Evolutionary conservation across 305 asterid species (phyloP), one percentile per base, ranked within the genome.

Genomic region (Solanum aculeatissimum): DNA sequence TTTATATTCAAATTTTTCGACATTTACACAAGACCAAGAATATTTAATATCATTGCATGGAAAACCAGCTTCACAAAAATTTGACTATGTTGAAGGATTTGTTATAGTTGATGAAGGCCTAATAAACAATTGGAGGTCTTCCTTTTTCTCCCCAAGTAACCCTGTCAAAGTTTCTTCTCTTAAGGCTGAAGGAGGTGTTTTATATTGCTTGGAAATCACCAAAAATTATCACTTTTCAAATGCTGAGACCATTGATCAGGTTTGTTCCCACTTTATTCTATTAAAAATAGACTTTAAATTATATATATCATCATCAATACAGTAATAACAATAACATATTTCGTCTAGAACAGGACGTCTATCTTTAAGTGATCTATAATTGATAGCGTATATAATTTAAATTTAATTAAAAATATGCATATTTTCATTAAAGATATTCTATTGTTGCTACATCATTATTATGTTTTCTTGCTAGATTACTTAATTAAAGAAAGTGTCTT

Each of bases 1-100:
- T 14, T 45, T 94, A 79, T 94, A 94, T 84, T 92, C 97, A 2
- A 89, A 89, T 85, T 93, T 94, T 83, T 42, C 94, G 27, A 83
- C 91, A 1, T 94, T 94, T 62, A 91, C 97, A 47, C 83, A 87
- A 71, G 98, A 94, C 92, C 98, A 94, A 85, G 97, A 94, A 27
- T 90, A 90, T 87, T 92, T 93, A 43, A 92, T 91, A 53, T 93
- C 98, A 2, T 60, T 91, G 85, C 92, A 91, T 45, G 93, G 87
- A 38, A 84, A 92, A 38, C 82, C 85, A 16, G 85, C 86, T 32
- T 43, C 86, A 15, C 82, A 83, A 14, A 93, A 89, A 74, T 91
- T 92, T 77, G 95, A 94, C 88, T 94, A 94, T 63, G 93, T 94
- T 8, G 97, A 94, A 86, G 98, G 98, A 78, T 94, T 92, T 70